phyloP scores from a whole-genome alignment of 306 rosid genomes.

The Lathyrus aphaca region DNA sequence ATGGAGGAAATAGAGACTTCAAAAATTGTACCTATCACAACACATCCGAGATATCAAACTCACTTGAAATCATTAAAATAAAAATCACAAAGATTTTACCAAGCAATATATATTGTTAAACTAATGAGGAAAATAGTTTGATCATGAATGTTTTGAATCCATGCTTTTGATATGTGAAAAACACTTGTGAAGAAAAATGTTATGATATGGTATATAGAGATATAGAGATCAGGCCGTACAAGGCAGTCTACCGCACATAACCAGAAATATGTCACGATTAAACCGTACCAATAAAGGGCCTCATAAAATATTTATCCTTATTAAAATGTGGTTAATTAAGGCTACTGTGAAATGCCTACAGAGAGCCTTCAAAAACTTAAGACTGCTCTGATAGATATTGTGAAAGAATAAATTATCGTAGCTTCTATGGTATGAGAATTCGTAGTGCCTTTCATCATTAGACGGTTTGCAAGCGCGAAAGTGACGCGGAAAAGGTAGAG shows the following conservation, averaged over 20 bases:
- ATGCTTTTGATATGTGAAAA: neutral
- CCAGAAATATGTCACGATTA: too few relatives aligned
- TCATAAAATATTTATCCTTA: too few relatives aligned
- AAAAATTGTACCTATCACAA: conserved; percentile 66
- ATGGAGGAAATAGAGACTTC: conserved; percentile 80
- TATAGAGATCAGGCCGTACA: neutral
- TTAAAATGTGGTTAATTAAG: too few relatives aligned
- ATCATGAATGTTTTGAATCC: conserved; percentile 7
- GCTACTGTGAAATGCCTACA: too few relatives aligned
- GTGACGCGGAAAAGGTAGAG: too few relatives aligned
- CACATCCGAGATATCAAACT: neutral
- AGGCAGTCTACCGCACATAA: too few relatives aligned
- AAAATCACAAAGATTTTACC: too few relatives aligned
- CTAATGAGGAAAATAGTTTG: neutral
- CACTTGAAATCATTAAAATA: too few relatives aligned
- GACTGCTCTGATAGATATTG: neutral
- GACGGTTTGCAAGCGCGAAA: conserved; percentile 71
- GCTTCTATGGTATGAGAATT: conserved; percentile 74
- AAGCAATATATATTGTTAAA: too few relatives aligned
- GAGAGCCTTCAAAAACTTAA: too few relatives aligned
- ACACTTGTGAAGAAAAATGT: neutral
- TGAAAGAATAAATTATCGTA: conserved; percentile 52
- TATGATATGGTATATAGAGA: neutral
- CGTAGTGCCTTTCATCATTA: conserved; percentile 64
- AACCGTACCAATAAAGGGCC: too few relatives aligned